These are phyloP conservation scores for Yamadazyma epiphylla DNA, from an alignment of 1,139 yeast genomes.

Conservation along the genomic window DNA sequence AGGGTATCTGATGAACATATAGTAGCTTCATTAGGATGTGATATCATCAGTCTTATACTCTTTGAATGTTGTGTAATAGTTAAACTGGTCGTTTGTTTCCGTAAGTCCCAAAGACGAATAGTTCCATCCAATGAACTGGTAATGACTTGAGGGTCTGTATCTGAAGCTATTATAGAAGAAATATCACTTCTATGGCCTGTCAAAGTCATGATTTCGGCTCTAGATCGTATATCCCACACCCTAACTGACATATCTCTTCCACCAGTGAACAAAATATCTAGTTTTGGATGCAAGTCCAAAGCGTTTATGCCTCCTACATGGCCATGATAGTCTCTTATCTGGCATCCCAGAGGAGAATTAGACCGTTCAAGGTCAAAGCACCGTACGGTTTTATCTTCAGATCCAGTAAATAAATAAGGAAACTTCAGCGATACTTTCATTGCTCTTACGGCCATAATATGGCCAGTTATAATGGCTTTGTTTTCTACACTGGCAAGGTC, in stretches of 20 bases:
- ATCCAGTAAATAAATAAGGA: constrained; percentile 87
- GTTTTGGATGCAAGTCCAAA: constrained; percentile 78
- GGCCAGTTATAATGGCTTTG: constrained; percentile 81
- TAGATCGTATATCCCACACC: constrained; percentile 90
- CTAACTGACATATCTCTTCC: constrained; percentile 86
- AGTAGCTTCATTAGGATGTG: constrained; percentile 72
- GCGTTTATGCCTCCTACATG: constrained; percentile 89
- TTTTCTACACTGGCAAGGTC: constrained; percentile 71
- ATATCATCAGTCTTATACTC: constrained; percentile 68
- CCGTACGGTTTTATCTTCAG: constrained; percentile 91
- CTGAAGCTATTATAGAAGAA: constrained; percentile 62
- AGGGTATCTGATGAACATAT: constrained; percentile 73
- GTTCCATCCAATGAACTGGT: constrained; percentile 86
- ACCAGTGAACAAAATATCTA: constrained; percentile 83
- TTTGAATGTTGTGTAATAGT: constrained; percentile 82
- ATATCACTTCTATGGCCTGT: constrained; percentile 81
- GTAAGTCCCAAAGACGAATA: constrained; percentile 77
- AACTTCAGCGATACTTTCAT: constrained; percentile 67
- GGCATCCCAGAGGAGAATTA: constrained; percentile 49
- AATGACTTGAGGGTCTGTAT: constrained; percentile 79
- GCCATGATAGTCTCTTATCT: constrained; percentile 85
- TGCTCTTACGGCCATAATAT: constrained; percentile 83
- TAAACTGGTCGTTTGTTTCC: constrained; percentile 39
- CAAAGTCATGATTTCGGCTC: constrained; percentile 70
- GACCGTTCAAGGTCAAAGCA: constrained; percentile 96